These are phyloP conservation scores for Cunninghamia lanceolata DNA, from an alignment of 75 land plant species.

Conservation along the genomic window DNA sequence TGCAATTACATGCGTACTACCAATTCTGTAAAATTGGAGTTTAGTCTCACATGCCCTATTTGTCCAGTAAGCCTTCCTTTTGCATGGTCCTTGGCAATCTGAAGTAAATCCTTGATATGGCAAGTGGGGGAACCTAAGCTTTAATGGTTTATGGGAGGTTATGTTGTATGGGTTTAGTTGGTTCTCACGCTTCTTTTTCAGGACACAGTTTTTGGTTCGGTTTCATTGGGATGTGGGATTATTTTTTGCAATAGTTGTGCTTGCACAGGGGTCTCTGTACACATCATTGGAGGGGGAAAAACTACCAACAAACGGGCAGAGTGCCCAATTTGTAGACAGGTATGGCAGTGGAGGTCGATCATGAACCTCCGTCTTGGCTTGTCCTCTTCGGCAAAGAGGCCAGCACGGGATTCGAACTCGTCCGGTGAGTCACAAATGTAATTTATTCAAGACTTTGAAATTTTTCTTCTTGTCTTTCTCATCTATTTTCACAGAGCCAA, in stretches of 20 bases:
- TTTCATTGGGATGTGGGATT: conserved; percentile 74
- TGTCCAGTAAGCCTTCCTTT: conserved; percentile 58
- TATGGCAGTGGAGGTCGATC: conserved; percentile 61
- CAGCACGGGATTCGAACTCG: too few relatives aligned
- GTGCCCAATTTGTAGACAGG: conserved; percentile 78
- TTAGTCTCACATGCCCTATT: conserved; percentile 69
- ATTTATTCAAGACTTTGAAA: too few relatives aligned
- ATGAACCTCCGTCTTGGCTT: too few relatives aligned
- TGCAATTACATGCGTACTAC: too few relatives aligned
- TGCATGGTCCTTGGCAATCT: neutral
- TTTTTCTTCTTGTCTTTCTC: too few relatives aligned
- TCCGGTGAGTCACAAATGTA: too few relatives aligned
- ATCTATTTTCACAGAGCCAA: too few relatives aligned
- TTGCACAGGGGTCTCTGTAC: conserved; percentile 60
- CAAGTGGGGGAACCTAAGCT: neutral
- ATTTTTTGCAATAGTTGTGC: conserved; percentile 74
- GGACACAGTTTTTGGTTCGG: conserved; percentile 56
- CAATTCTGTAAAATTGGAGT: conserved; percentile 55
- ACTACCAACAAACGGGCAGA: conserved; percentile 42
- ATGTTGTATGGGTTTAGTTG: neutral
- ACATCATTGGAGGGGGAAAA: conserved; percentile 51
- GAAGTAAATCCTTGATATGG: neutral
- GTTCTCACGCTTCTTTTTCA: conserved; percentile 3
- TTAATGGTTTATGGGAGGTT: neutral
- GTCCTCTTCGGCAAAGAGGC: too few relatives aligned